A percentile compares a stretch with the other conserved stretches of the same genome.
phyloP scores from a whole-genome alignment of 306 rosid genomes.

The Spatholobus suberectus region DNA sequence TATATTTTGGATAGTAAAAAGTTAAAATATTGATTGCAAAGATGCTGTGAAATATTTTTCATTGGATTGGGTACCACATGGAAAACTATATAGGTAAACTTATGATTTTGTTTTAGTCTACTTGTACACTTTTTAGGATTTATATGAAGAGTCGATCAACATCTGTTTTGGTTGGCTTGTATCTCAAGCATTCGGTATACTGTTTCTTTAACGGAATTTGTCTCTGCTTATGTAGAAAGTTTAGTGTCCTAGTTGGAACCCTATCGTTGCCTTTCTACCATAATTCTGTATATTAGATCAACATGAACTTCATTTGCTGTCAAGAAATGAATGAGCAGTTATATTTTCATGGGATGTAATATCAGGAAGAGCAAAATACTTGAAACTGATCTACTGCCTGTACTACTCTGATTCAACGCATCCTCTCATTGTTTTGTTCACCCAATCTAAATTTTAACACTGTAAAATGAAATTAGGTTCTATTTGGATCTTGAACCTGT shows the following conservation, averaged over 20 bases:
- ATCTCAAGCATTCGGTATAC: neutral
- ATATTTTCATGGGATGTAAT: conserved; percentile 18
- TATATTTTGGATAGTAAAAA: conserved; percentile 9
- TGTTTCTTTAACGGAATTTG: conserved; percentile 16
- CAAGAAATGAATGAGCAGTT: conserved; percentile 25
- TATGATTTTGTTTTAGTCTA: neutral
- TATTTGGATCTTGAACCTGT: no score
- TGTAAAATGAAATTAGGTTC: conserved; percentile 9
- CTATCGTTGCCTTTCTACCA: conserved; percentile 10
- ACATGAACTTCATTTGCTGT: conserved; percentile 3
- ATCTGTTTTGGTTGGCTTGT: conserved; percentile 28
- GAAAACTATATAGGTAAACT: conserved; percentile 4
- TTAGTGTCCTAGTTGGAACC: conserved; percentile 27
- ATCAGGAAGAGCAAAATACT: conserved; percentile 34
- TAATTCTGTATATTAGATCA: conserved; percentile 11
- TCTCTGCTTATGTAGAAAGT: conserved; percentile 5
- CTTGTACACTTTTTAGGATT: neutral
- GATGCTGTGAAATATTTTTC: conserved; percentile 9
- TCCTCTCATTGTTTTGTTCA: conserved; percentile 8
- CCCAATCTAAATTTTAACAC: conserved; percentile 10
- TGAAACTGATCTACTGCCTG: conserved; percentile 17
- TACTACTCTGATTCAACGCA: conserved; percentile 6
- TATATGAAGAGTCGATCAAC: neutral
- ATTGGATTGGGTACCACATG: neutral
- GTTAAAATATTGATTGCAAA: conserved; percentile 14